Evolutionary conservation across 495 filamentous ascomycete species (phyloP), one percentile per base, ranked within the genome.

Genomic region (Xylaria flabelliformis): DNA sequence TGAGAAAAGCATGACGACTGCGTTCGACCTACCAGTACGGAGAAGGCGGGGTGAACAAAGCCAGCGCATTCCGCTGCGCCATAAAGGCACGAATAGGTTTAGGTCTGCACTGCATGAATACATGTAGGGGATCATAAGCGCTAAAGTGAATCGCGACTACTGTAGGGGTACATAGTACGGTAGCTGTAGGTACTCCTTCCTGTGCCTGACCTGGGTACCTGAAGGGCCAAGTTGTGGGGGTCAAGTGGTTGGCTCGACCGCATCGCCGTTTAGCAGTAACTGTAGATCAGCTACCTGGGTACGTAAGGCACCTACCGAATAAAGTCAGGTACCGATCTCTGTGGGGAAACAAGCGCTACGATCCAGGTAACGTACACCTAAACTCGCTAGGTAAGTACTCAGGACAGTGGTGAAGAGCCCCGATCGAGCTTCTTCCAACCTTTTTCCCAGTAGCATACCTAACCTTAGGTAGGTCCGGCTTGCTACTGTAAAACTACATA

Each of bases 221-320:
- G 39, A 42, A 17, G 55, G 55, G 55, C 29, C 55, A 29, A 58
- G 55, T 29, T 29, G 55, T 58, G 55, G 55, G 55, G 55, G 51
- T 56, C 51, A 56, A 24, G 51, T 29, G 51, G 21, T 24, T 17
- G 8, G 34, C 32, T 17, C 19, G 13, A 36, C 55, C 29, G 24
- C 15, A 34, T 58, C 15, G 55, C 17, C 29, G 26, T 36, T 26
- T 53, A 53, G 19, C 3, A 19, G 7, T 12, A 7, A 51, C n/a
- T 15, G n/a, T 51, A 51, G 50, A 51, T 51, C 50, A 51, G 50
- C 50, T 24, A 51, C 50, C n/a, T 51, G n/a, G 15, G n/a, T 12
- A 64, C 61, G 41, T 24, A 64, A 64, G 62, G 62, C 44, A 64
- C 62, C 62, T 44, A 64, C 62, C 26, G 15, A 64, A 48, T 34